Evolutionary conservation across 2,329 filamentous ascomycete species (phyloP), one percentile per base, ranked within the genome.

Genomic region (Lizonia empirigonia): DNA sequence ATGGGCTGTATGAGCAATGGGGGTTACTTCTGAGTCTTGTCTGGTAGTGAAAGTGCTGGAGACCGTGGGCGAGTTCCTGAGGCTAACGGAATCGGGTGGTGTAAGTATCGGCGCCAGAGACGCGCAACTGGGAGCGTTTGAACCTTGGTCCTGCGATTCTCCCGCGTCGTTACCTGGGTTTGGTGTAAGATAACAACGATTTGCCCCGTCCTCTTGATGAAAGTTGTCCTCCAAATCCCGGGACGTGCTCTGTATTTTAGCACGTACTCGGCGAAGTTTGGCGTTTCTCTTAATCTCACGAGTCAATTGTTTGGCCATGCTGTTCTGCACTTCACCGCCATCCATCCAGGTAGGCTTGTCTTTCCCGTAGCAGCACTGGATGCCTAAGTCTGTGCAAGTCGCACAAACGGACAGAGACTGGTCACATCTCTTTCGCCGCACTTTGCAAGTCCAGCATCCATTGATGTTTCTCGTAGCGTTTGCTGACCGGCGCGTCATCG

Each of bases 361-460:
- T 2, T 80, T 74, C 52, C 73, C 70, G 58, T 79, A 84, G 52
- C 82, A 67, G 62, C 84, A 86, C 15, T 76, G 77, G 49, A 86
- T 85, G 39, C 80, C 76, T n/a, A 86, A 77, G 1, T 72, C 65
- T 12, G 69, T 64, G 68, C 83, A 86, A 27, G 65, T 71, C 5
- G 76, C 71, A 66, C 84, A 86, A 7, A 76, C 62, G 7, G 82
- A 82, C 2, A 74, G 76, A 19, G 61, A 72, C 62, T 84, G 80
- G 55, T 85, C 81, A 64, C 84, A 86, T 62, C 84, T 85, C 63
- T 86, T 86, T 59, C 81, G 81, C 16, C 84, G 79, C 9, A 85
- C 74, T 18, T 82, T 78, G 60, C 84, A 86, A 2, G 82, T 85
- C 81, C 82, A 85, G 64, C 83, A 85, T 52, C 81, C 81, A 44